A percentile compares a stretch with the other conserved stretches of the same genome.
phyloP scores from a whole-genome alignment of 2,329 filamentous ascomycete genomes.

The Microdochium nivale region DNA sequence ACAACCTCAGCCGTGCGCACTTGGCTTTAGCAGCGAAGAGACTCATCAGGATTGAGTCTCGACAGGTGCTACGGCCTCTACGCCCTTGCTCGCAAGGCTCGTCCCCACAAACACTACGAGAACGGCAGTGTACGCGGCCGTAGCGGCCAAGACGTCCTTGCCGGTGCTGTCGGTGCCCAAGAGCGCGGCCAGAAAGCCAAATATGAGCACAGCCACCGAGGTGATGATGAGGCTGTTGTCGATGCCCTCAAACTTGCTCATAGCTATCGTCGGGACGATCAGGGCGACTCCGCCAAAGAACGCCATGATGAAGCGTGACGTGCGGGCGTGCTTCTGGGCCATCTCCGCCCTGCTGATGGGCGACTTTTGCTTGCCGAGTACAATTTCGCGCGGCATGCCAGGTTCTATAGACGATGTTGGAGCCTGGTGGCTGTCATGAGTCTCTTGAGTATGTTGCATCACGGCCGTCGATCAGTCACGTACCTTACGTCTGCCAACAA shows the following conservation, averaged over 20 bases:
- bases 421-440: not conserved
- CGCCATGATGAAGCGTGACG: constrained; percentile 5
- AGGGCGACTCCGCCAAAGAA: constrained; percentile 5
- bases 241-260: constrained; percentile 3
- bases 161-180: constrained; percentile 3
- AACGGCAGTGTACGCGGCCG: constrained; percentile 11
- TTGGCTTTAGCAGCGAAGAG: too few species aligned
- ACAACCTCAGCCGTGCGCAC: too few species aligned
- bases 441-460: too few species aligned
- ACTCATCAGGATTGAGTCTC: too few species aligned
- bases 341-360: not conserved
- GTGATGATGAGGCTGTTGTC: constrained; percentile 7
- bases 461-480: too few species aligned
- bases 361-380: not conserved
- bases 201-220: constrained; percentile 7
- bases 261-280: constrained; percentile 10
- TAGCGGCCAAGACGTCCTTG: constrained; percentile 6
- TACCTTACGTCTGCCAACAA: not conserved
- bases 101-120: constrained; percentile 12
- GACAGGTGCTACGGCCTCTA: too few species aligned
- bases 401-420: not conserved
- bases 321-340: not conserved
- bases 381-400: not conserved
- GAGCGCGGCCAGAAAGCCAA: constrained; percentile 2
- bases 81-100: not conserved